phyloP scores from a whole-genome alignment of 2,329 filamentous ascomycete genomes.

The Bipolaris gigantea region DNA sequence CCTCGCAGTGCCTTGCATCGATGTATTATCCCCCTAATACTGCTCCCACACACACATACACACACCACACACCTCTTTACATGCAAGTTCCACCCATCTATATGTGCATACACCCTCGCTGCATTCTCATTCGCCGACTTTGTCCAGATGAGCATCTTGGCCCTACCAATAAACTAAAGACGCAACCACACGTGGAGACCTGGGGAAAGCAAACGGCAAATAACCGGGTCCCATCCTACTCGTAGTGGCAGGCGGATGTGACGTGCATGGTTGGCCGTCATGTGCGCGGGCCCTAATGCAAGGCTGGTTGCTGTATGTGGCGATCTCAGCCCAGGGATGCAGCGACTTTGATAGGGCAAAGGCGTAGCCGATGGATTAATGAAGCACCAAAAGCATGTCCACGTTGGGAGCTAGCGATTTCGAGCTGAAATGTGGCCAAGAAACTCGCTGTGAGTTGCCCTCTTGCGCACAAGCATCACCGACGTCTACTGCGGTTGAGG shows the following conservation, averaged over 20 bases:
- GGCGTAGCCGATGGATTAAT: conserved; percentile 10
- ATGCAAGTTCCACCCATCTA: conserved; percentile 1
- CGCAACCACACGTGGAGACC: conserved; percentile 3
- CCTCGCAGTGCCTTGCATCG: not conserved
- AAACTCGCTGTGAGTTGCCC: not conserved
- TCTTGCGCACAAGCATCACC: not conserved
- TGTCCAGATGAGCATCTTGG: not conserved
- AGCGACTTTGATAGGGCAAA: conserved; percentile 14
- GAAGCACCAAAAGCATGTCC: conserved; percentile 1
- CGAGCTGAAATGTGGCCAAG: not conserved
- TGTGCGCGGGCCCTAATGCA: conserved; percentile 8
- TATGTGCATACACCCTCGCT: conserved; percentile 5
- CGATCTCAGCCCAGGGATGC: conserved; percentile 11
- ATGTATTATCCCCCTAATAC: not conserved
- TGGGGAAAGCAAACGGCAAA: not conserved
- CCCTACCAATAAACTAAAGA: conserved; percentile 5
- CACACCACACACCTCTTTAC: not conserved
- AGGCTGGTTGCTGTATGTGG: conserved; percentile 14
- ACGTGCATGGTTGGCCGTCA: conserved; percentile 17
- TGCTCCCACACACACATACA: conserved; percentile 1
- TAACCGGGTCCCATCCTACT: conserved; percentile 2
- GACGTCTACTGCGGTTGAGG: not conserved
- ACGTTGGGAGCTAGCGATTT: not conserved
- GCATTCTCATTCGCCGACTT: not conserved
- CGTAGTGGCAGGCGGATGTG: conserved; percentile 10